phyloP scores from a whole-genome alignment of 2,329 filamentous ascomycete genomes.

The Lasiodiplodia sp. region DNA sequence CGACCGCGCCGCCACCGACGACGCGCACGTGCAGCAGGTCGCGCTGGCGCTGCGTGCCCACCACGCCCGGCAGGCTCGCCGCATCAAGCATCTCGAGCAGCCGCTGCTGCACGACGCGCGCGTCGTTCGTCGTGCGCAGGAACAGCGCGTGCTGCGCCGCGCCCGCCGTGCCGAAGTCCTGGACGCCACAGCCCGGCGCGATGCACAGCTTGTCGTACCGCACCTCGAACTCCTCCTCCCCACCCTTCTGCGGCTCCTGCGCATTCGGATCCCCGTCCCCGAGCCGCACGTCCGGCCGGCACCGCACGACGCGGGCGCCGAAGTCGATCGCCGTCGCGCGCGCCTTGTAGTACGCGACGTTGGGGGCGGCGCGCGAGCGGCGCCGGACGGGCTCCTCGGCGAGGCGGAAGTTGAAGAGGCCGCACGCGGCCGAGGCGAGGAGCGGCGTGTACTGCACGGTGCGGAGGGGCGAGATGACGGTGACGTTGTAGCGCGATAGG shows the following conservation, averaged over 20 bases:
- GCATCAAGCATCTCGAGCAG: constrained; percentile 48
- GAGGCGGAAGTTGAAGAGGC: constrained; percentile 55
- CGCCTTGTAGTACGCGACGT: constrained; percentile 50
- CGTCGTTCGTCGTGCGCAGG: constrained; percentile 47
- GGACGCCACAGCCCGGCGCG: constrained; percentile 49
- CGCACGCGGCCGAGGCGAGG: constrained; percentile 51
- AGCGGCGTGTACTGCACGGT: constrained; percentile 56
- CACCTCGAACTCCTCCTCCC: constrained; percentile 43
- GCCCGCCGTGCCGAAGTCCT: constrained; percentile 52
- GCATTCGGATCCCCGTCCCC: constrained; percentile 3
- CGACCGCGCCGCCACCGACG: constrained; percentile 53
- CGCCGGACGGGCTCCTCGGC: constrained; percentile 55
- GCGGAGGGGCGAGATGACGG: constrained; percentile 52
- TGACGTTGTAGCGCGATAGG: constrained; percentile 49
- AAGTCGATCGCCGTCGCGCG: constrained; percentile 50
- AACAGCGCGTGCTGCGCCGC: constrained; percentile 51
- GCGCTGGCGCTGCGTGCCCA: constrained; percentile 40
- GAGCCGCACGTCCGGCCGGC: constrained; percentile 33
- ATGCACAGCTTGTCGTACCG: constrained; percentile 53
- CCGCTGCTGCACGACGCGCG: constrained; percentile 44
- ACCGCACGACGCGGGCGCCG: constrained; percentile 43
- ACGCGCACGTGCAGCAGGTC: constrained; percentile 50
- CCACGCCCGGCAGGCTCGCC: constrained; percentile 41
- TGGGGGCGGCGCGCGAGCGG: constrained; percentile 36
- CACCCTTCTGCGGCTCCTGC: background rate